Evolutionary conservation across 225 moss, liverwort and hornwort species (phyloP).

Genomic region (Ulota crispa): DNA sequence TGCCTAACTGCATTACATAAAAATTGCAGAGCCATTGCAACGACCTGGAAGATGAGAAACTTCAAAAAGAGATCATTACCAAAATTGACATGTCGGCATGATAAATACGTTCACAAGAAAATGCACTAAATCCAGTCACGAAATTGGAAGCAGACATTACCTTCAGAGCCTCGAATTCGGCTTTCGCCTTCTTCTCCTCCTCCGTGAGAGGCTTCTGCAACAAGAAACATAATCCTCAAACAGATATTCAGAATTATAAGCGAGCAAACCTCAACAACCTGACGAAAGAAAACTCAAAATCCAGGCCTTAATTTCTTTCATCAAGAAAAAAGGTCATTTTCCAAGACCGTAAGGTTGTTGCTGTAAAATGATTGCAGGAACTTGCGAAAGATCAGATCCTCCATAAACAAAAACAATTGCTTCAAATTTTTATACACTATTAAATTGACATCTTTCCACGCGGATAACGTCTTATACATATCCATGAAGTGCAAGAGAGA

Average conservation of each 20-base stretch:
- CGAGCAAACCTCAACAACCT: background rate
- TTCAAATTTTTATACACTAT: background rate
- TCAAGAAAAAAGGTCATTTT: constrained; percentile 14
- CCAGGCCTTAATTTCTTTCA: background rate
- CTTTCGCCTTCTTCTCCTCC: constrained; percentile 56
- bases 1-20: background rate
- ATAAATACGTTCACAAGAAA: background rate
- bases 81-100: background rate
- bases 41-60: background rate
- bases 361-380: too few relatives aligned
- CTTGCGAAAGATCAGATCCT: constrained; percentile 22
- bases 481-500: background rate
- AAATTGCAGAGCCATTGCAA: background rate
- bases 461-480: background rate
- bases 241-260: background rate
- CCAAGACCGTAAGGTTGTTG: too few relatives aligned
- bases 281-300: background rate
- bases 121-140: background rate
- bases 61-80: background rate
- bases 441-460: background rate
- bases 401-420: background rate
- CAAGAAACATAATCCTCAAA: background rate
- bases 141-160: constrained; percentile 5
- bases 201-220: constrained; percentile 48
- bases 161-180: constrained; percentile 43